These are phyloP conservation scores for Beauveria australis DNA, from an alignment of 2,329 filamentous ascomycete genomes.

Conservation along the genomic window DNA sequence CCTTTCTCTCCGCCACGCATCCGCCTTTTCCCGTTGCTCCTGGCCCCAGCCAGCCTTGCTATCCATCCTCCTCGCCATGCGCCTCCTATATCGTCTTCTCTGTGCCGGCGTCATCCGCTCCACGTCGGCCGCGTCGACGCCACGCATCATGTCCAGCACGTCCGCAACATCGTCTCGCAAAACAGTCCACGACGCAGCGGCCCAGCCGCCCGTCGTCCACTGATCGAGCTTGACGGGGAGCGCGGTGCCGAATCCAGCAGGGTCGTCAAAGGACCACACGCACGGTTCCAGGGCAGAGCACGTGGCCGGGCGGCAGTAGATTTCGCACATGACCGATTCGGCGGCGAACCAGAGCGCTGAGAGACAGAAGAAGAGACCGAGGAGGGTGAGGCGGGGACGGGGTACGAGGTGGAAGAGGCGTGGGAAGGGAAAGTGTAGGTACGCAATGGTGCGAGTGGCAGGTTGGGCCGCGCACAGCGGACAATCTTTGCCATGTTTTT, in stretches of 20 bases:
- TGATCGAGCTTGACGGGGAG: constrained; percentile 56
- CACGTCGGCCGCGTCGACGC: constrained; percentile 37
- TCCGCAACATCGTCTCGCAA: constrained; percentile 40
- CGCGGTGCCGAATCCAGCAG: constrained; percentile 48
- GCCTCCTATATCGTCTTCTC: constrained; percentile 40
- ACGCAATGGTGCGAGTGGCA: constrained; percentile 20
- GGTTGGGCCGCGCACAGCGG: constrained; percentile 4
- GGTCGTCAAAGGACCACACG: constrained; percentile 49
- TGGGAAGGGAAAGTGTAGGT: constrained; percentile 37
- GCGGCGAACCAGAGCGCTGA: constrained; percentile 43
- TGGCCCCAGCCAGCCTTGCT: constrained; percentile 16
- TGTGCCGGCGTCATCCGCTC: constrained; percentile 36
- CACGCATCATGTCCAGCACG: constrained; percentile 35
- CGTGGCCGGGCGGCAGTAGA: constrained; percentile 45
- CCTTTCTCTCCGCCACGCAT: constrained; percentile 37
- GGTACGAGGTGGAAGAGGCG: constrained; percentile 37
- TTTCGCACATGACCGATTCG: constrained; percentile 45
- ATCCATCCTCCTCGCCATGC: constrained; percentile 38
- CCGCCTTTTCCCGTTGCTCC: constrained; percentile 35
- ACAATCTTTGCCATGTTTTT: background rate
- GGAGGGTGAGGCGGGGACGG: constrained; percentile 37
- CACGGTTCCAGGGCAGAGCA: constrained; percentile 40
- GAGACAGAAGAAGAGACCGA: constrained; percentile 38
- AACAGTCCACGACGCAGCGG: constrained; percentile 27
- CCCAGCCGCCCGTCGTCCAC: constrained; percentile 48